Evolutionary conservation across 305 asterid genomes (phyloP).

Genomic region (Petunia hybrid): DNA sequence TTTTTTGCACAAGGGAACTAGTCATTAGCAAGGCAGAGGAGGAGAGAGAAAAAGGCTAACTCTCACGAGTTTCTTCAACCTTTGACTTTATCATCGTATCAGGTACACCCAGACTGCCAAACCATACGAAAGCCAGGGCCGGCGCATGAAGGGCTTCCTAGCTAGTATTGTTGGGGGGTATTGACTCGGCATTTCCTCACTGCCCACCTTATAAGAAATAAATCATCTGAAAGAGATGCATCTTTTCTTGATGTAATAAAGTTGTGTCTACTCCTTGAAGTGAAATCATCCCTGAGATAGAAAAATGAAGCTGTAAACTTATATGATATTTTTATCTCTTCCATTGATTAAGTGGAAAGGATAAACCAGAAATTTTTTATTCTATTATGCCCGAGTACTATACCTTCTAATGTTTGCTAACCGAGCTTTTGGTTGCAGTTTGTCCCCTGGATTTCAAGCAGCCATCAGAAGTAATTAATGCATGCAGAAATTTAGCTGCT

Average conservation of each 20-base stretch:
- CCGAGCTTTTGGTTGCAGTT: slow-evolving; percentile 52
- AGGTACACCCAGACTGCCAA: no score
- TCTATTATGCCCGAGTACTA: slow-evolving; percentile 4
- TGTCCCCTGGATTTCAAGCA: slow-evolving; percentile 88
- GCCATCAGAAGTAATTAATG: slow-evolving; percentile 79
- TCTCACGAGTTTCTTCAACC: no score
- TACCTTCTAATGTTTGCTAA: background rate
- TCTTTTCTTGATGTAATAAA: background rate
- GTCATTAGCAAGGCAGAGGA: no score
- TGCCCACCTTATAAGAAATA: background rate
- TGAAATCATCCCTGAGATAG: slow-evolving; percentile 17
- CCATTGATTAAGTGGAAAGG: slow-evolving; percentile 1
- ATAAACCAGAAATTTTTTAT: background rate
- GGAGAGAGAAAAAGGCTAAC: no score
- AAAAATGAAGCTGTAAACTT: background rate
- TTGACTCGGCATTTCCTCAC: no score
- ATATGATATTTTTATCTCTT: slow-evolving; percentile 22
- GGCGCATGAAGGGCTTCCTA: no score
- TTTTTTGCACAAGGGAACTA: no score
- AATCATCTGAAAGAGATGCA: background rate
- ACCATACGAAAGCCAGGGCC: no score
- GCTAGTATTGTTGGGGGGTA: no score
- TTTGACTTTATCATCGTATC: no score
- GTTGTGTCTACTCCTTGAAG: slow-evolving; percentile 15
- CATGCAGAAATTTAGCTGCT: slow-evolving; percentile 81